These are phyloP conservation scores for Rutstroemia sydowiana DNA, from an alignment of 2,329 filamentous ascomycete genomes.

Conservation along the genomic window DNA sequence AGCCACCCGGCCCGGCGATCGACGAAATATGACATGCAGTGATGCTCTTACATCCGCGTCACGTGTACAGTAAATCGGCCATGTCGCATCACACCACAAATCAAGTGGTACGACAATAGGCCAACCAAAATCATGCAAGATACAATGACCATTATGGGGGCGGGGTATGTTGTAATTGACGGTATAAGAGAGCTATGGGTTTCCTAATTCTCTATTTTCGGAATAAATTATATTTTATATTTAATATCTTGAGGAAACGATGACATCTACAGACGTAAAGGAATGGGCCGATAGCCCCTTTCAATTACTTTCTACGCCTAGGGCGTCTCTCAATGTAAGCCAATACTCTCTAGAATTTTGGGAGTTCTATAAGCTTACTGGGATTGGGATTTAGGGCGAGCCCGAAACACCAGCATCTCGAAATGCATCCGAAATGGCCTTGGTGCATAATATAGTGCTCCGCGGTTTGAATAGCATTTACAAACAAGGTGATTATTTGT, in stretches of 20 bases:
- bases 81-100: conserved; percentile 3
- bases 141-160: neutral
- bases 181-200: neutral
- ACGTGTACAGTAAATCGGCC: too few relatives aligned
- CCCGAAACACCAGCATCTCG: conserved; percentile 2
- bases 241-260: too few relatives aligned
- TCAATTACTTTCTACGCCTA: conserved; percentile 12
- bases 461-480: conserved; percentile 34
- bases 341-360: neutral
- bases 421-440: conserved; percentile 31
- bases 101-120: neutral
- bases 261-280: neutral
- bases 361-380: too few relatives aligned
- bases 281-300: conserved; percentile 16
- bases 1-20: neutral
- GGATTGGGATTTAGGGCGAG: too few relatives aligned
- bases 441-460: conserved; percentile 33
- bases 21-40: neutral
- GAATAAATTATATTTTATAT: too few relatives aligned
- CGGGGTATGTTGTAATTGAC: neutral
- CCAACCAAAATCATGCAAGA: neutral
- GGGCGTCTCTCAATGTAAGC: neutral
- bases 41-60: neutral
- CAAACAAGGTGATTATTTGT: too few relatives aligned
- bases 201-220: neutral